phyloP scores from a whole-genome alignment of 805 yeast species.

The Torulaspora microellipsoides region DNA sequence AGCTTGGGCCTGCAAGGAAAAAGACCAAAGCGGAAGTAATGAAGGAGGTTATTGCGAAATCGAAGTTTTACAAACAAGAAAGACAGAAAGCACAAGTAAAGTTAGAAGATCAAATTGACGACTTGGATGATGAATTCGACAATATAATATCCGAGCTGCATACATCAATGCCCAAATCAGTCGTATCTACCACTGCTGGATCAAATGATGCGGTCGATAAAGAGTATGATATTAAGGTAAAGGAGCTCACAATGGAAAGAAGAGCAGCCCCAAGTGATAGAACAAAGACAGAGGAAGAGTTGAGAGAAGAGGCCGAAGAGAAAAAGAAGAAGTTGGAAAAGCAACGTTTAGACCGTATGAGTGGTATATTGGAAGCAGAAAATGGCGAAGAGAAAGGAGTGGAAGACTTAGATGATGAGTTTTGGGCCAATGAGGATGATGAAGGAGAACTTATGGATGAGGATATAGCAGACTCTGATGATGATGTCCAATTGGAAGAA shows the following conservation, averaged over 20 bases:
- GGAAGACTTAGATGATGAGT: slow-evolving; percentile 65
- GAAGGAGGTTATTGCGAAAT: slow-evolving; percentile 80
- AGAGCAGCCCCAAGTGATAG: slow-evolving; percentile 79
- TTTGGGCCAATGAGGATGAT: slow-evolving; percentile 57
- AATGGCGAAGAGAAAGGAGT: slow-evolving; percentile 46
- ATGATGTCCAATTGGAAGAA: slow-evolving; percentile 36
- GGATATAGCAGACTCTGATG: slow-evolving; percentile 39
- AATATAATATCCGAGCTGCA: slow-evolving; percentile 57
- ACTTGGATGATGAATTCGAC: slow-evolving; percentile 68
- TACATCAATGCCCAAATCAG: slow-evolving; percentile 17
- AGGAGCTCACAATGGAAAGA: slow-evolving; percentile 62
- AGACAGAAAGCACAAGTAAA: slow-evolving; percentile 63
- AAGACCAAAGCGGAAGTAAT: slow-evolving; percentile 80
- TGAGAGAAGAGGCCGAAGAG: slow-evolving; percentile 55
- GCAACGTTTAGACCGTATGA: slow-evolving; percentile 70
- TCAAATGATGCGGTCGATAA: slow-evolving; percentile 41
- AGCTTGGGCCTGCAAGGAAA: slow-evolving; percentile 46
- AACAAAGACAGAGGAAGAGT: slow-evolving; percentile 73
- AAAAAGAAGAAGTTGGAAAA: slow-evolving; percentile 58
- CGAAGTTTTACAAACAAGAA: slow-evolving; percentile 70
- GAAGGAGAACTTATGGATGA: slow-evolving; percentile 39
- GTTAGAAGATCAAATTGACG: slow-evolving; percentile 55
- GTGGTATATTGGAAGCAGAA: slow-evolving; percentile 50
- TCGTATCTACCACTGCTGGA: slow-evolving; percentile 33
- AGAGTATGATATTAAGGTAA: slow-evolving; percentile 62